Base-by-base conservation (phyloP, 2,329 filamentous ascomycete species). In the Colletotrichum tofieldiae region DNA sequence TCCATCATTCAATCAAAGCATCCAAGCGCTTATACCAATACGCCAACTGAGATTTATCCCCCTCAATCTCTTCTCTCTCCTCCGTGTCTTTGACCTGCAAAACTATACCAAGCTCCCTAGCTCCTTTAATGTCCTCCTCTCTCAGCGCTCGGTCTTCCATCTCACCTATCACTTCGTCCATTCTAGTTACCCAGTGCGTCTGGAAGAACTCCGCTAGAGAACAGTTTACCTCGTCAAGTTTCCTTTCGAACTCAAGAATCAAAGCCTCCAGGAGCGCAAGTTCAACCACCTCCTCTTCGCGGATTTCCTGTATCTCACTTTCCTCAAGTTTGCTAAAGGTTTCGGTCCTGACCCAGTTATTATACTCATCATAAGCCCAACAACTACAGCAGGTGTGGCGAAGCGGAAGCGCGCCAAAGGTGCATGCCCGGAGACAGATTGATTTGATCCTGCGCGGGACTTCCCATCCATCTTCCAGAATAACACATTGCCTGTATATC, bases 11-110 rank as follows among this genome's bases (percentile, higher is more conserved):
- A 47, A 47, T 5, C 43, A 47, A 23, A n/a, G 43, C 43, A 9
- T 47, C 43, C 3, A 47, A n/a, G 18, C 43, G 20, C 43, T n/a
- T 8, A 47, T 32, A 47, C 43, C 43, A 47, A 47, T 47, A 47
- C 7, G 20, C 43, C 20, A 23, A 3, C 9, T n/a, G 8, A 7
- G 2, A 4, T 0, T 0, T 1, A 11, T 23, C 43, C 3, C n/a
- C 43, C 20, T n/a, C 43, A 9, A n/a, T 9, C n/a, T 11, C 20
- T n/a, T 2, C 6, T 32, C 29, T 32, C 3, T 32, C 29, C 29
- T n/a, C 20, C 8, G 8, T n/a, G 20, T 3, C 7, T 11, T 47
- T 2, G 20, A 47, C 11, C 8, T 47, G 18, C 20, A 47, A n/a
- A 23, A n/a, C 2, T 1, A 47, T 20, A 23, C 43, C 43, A 47